These are phyloP conservation scores for Zygosaccharomyces siamensis DNA, from an alignment of 805 yeast species.

Conservation along the genomic window DNA sequence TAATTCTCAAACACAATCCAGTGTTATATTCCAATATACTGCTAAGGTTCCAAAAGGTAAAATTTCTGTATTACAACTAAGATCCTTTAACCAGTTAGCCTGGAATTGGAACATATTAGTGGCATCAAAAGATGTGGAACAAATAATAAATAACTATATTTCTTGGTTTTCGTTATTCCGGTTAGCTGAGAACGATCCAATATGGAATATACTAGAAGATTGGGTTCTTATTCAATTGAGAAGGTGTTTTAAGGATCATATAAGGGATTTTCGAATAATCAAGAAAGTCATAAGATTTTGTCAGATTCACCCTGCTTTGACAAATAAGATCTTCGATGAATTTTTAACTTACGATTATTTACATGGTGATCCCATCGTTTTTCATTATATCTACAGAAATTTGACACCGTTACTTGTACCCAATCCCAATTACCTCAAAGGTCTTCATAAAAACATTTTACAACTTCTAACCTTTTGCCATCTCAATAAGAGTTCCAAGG, in stretches of 20 bases:
- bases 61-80: constrained; percentile 12
- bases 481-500: constrained; percentile 9
- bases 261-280: neutral
- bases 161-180: constrained; percentile 14
- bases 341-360: constrained; percentile 19
- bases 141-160: constrained; percentile 7
- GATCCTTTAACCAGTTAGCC: constrained; percentile 16
- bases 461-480: constrained; percentile 19
- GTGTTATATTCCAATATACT: neutral
- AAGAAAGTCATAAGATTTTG: constrained; percentile 9
- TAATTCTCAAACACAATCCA: neutral
- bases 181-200: constrained; percentile 5
- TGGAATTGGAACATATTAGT: constrained; percentile 17
- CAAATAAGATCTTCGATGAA: constrained; percentile 7
- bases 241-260: constrained; percentile 14
- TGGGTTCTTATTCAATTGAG: constrained; percentile 19
- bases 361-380: constrained; percentile 12
- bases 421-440: neutral
- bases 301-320: constrained; percentile 10
- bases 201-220: constrained; percentile 14
- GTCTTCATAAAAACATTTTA: constrained; percentile 11
- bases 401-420: constrained; percentile 12
- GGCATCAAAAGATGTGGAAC: constrained; percentile 16
- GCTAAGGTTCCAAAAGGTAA: constrained; percentile 7
- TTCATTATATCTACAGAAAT: constrained; percentile 9